Evolutionary conservation across 2,329 filamentous ascomycete genomes (phyloP).

Genomic region (Fusarium napiforme): DNA sequence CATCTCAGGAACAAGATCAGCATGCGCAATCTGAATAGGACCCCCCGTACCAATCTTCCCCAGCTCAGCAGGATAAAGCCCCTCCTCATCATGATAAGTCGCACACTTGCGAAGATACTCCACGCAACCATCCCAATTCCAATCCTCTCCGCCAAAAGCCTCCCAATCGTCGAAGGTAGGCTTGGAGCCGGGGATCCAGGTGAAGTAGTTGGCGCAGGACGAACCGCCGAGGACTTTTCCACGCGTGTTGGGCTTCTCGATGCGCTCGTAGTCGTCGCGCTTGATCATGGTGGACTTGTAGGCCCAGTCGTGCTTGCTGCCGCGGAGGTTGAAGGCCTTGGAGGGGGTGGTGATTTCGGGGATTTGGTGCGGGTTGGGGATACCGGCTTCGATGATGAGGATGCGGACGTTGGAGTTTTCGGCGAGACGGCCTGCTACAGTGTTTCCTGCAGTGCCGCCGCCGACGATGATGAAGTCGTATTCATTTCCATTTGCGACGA

Average conservation of each 20-base stretch:
- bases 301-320: constrained; percentile 67
- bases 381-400: constrained; percentile 61
- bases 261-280: constrained; percentile 66
- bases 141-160: constrained; percentile 76
- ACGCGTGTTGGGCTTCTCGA: constrained; percentile 72
- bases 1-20: constrained; percentile 64
- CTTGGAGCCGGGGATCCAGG: constrained; percentile 69
- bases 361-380: constrained; percentile 59
- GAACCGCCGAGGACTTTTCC: constrained; percentile 70
- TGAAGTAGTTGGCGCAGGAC: constrained; percentile 70
- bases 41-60: constrained; percentile 63
- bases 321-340: constrained; percentile 63
- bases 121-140: constrained; percentile 62
- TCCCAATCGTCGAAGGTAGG: constrained; percentile 74
- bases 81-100: constrained; percentile 66
- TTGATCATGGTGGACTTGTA: constrained; percentile 72
- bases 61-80: constrained; percentile 57
- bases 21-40: constrained; percentile 64
- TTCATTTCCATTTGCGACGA: constrained; percentile 3
- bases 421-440: constrained; percentile 51
- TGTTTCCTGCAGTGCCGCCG: constrained; percentile 51
- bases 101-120: constrained; percentile 64
- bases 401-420: constrained; percentile 53
- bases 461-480: constrained; percentile 5
- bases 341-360: constrained; percentile 65